Percentiles rank a stretch among this genome's conserved stretches.
Evolutionary conservation across 1,139 yeast species (phyloP).

Genomic region (Cylindricascospora bacillispora): DNA sequence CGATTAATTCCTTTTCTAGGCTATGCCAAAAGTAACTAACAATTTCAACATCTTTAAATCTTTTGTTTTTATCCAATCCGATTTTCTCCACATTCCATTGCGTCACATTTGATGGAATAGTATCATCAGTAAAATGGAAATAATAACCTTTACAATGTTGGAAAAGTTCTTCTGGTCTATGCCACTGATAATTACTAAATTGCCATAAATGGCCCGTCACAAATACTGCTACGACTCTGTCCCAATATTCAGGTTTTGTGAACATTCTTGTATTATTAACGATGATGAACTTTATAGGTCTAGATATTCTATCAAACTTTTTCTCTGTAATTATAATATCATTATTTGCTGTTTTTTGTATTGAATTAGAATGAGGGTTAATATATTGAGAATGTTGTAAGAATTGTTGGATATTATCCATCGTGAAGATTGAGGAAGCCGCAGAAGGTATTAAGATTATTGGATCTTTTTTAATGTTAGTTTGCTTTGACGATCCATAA

Average conservation of each 20-base stretch:
- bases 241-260: conserved; percentile 95
- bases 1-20: conserved; percentile 46
- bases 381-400: conserved; percentile 64
- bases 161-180: conserved; percentile 67
- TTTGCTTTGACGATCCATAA: conserved; percentile 5
- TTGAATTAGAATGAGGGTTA: conserved; percentile 41
- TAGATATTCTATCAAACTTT: conserved; percentile 22
- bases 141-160: conserved; percentile 78
- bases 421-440: conserved; percentile 75
- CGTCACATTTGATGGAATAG: conserved; percentile 57
- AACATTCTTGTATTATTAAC: conserved; percentile 84
- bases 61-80: conserved; percentile 63
- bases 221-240: conserved; percentile 85
- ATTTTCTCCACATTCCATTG: conserved; percentile 84
- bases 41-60: conserved; percentile 84
- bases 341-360: conserved; percentile 13
- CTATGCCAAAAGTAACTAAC: conserved; percentile 76
- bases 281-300: conserved; percentile 31
- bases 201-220: conserved; percentile 99
- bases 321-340: conserved; percentile 23
- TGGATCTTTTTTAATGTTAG: conserved; percentile 50
- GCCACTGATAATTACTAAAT: conserved; percentile 74
- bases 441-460: conserved; percentile 88
- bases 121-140: conserved; percentile 65
- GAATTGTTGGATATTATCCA: conserved; percentile 71